Percentiles rank a stretch among this genome's conserved stretches.
These are phyloP conservation scores for Pseudogymnoascus destructans DNA, from an alignment of 2,329 filamentous ascomycete species.

Conservation along the genomic window DNA sequence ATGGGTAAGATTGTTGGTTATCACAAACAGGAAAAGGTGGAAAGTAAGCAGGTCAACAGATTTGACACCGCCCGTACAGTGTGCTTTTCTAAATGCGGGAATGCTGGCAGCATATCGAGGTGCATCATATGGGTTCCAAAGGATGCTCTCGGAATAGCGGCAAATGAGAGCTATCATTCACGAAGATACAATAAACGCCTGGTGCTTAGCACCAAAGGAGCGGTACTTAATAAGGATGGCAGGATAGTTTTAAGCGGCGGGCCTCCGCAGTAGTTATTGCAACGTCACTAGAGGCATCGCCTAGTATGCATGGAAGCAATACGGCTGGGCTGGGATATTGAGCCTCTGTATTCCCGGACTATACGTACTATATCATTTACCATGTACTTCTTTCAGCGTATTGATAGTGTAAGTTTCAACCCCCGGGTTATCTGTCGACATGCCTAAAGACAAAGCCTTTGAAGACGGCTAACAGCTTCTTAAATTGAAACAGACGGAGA, in stretches of 20 bases:
- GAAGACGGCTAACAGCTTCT: too few species aligned
- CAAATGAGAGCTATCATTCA: not conserved
- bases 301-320: too few species aligned
- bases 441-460: too few species aligned
- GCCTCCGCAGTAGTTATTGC: not conserved
- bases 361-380: too few species aligned
- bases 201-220: not conserved
- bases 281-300: too few species aligned
- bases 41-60: not conserved
- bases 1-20: not conserved
- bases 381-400: too few species aligned
- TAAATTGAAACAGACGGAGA: too few species aligned
- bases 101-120: not conserved
- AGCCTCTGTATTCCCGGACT: too few species aligned
- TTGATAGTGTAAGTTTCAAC: too few species aligned
- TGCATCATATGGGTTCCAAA: not conserved
- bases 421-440: too few species aligned
- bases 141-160: not conserved
- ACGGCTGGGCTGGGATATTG: too few species aligned
- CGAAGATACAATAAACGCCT: not conserved
- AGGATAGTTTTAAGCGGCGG: not conserved
- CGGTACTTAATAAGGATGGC: not conserved
- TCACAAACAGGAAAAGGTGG: constrained; percentile 32
- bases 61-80: not conserved
- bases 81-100: not conserved